Evolutionary conservation across 257 asterid genomes (phyloP).

Genomic region (Voacanga thouarsii): DNA sequence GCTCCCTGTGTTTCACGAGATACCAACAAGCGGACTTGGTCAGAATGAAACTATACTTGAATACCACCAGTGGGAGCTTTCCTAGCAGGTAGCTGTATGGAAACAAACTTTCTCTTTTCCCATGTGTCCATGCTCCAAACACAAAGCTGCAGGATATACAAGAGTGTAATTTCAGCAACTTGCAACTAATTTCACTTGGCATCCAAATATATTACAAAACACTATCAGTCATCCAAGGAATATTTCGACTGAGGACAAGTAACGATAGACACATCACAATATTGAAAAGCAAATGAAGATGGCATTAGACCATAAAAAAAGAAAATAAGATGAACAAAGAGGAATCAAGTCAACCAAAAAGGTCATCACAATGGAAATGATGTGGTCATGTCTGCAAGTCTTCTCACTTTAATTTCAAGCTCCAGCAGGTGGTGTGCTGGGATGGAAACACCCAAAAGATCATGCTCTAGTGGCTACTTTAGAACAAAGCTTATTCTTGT

Average conservation of each 20-base stretch:
- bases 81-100: conserved; percentile 79
- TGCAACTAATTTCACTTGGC: background rate
- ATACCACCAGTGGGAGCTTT: conserved; percentile 91
- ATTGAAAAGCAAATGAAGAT: background rate
- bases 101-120: conserved; percentile 82
- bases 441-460: background rate
- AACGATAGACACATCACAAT: no score
- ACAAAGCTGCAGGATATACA: conserved; percentile 56
- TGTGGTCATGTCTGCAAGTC: background rate
- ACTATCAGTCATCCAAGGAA: background rate
- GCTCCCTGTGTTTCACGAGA: conserved; percentile 92
- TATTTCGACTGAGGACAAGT: background rate
- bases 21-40: conserved; percentile 77
- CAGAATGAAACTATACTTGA: conserved; percentile 83
- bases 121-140: conserved; percentile 95
- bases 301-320: background rate
- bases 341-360: background rate
- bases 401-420: background rate
- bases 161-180: background rate
- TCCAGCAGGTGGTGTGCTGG: background rate
- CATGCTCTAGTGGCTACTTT: no score
- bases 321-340: background rate
- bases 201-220: background rate
- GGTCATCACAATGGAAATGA: background rate
- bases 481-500: no score